phyloP scores from a whole-genome alignment of 306 rosid genomes.

The Cicer bijugum region DNA sequence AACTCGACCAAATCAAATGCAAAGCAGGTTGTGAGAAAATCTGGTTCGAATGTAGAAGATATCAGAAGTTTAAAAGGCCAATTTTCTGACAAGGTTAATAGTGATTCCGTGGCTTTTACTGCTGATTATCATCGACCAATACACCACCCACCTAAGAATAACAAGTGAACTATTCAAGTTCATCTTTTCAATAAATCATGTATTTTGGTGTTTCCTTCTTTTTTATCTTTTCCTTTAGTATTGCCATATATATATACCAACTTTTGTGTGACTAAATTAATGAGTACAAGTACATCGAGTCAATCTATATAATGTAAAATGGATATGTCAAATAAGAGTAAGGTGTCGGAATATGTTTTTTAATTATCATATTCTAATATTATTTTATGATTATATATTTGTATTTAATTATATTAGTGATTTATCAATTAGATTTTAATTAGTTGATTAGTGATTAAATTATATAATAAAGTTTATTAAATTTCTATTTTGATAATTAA shows the following conservation, averaged over 20 bases:
- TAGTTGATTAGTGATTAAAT: too few relatives aligned
- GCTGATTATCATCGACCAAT: conserved; percentile 61
- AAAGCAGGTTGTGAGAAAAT: conserved; percentile 22
- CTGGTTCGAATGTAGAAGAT: not conserved
- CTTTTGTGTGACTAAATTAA: conserved; percentile 9
- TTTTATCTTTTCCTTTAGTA: not conserved
- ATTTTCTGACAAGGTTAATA: conserved; percentile 22
- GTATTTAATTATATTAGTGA: too few relatives aligned
- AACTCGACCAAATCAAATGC: conserved; percentile 24
- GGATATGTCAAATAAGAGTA: too few relatives aligned
- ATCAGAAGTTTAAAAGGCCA: conserved; percentile 35
- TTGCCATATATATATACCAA: not conserved
- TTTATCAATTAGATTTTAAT: too few relatives aligned
- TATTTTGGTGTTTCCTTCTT: too few relatives aligned
- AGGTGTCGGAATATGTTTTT: too few relatives aligned
- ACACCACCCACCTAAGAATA: conserved; percentile 70
- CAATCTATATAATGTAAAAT: too few relatives aligned
- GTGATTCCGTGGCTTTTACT: conserved; percentile 50
- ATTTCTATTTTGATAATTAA: too few relatives aligned
- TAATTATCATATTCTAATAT: too few relatives aligned
- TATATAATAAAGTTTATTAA: too few relatives aligned
- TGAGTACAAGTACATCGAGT: too few relatives aligned
- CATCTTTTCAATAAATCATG: not conserved
- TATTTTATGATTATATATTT: too few relatives aligned
- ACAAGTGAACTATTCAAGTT: conserved; percentile 36